Base-by-base conservation (phyloP, 352 stramenopile species). In the Phytophthora colocasiae region DNA sequence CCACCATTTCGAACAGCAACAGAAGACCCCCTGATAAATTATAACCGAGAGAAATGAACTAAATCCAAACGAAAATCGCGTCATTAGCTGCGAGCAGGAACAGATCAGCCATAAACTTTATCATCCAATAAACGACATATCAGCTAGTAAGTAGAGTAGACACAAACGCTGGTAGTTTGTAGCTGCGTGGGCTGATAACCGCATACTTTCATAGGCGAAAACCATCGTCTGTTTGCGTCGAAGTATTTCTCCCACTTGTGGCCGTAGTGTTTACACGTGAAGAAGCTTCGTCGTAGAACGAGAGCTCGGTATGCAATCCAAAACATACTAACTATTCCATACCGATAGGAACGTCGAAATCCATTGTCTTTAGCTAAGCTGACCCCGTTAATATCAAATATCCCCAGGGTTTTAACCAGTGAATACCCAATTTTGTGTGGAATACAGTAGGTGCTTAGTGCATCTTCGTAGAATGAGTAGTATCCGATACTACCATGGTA, bases 1-100 rank as follows among this genome's bases (percentile, higher is more conserved):
- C 22, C 3, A 47, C 24, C 9, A 58, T 47, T 26, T 58, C 24
- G 7, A 58, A 58, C 24, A 49, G 10, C 14, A 49, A n/a, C 43
- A 49, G 11, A 6, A 49, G 22, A 4, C 32, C 11, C 8, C 43
- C 43, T 32, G 43, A 49, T 29, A 49, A 22, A 32, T 34, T 47
- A 12, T 47, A 47, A 0, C 41, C 41, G 6, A 47, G 41, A 19
- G 41, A 47, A 14, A 47, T 24, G 17, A 27, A 47, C 17, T 49
- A 22, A 12, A 49, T 19, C 14, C 43, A 32, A n/a, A 17, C 43
- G 10, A 49, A 49, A 22, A 31, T 27, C 6, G 5, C 10, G 22
- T 49, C 43, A 26, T 29, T 49, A 4, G 43, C 43, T n/a, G 22
- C 43, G 10, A 49, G 43, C 1, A 49, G 43, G 17, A 31, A 34